Conservation (phyloP, 164 flowering plant species). For the Umbellularia californica region DNA sequence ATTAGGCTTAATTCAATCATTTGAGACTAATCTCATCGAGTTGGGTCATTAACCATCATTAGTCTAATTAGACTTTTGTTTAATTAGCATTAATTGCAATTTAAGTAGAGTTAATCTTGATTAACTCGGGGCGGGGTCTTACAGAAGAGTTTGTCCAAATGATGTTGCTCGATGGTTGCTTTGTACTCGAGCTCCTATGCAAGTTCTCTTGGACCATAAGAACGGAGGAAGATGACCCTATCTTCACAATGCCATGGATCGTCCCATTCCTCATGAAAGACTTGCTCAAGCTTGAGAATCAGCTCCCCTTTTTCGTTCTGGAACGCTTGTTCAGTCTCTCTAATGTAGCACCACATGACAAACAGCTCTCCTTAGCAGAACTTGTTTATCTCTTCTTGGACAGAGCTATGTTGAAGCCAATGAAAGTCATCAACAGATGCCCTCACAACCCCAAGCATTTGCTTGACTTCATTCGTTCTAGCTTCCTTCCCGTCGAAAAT, state of each 20-base stretch:
- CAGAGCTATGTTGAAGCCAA: not conserved
- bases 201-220: constrained; percentile 19
- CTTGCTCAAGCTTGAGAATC: constrained; percentile 10
- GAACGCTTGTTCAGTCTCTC: not conserved
- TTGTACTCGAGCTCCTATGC: constrained; percentile 43
- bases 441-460: not conserved
- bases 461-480: not conserved
- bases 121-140: too few species aligned
- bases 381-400: not conserved
- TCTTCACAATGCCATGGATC: not conserved
- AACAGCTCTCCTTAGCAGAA: not conserved
- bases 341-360: not conserved
- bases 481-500: not conserved
- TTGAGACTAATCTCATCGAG: too few species aligned
- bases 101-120: too few species aligned
- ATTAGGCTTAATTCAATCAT: too few species aligned
- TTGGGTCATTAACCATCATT: too few species aligned
- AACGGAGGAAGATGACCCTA: not conserved
- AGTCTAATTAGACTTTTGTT: too few species aligned
- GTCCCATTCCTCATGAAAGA: not conserved
- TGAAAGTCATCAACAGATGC: not conserved
- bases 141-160: constrained; percentile 53
- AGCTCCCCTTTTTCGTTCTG: constrained; percentile 10
- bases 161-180: constrained; percentile 58
- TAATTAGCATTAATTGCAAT: too few species aligned